Evolutionary conservation across 2,329 filamentous ascomycete genomes (phyloP), one percentile per base, ranked within the genome.

Genomic region (Penicillium crustosum): DNA sequence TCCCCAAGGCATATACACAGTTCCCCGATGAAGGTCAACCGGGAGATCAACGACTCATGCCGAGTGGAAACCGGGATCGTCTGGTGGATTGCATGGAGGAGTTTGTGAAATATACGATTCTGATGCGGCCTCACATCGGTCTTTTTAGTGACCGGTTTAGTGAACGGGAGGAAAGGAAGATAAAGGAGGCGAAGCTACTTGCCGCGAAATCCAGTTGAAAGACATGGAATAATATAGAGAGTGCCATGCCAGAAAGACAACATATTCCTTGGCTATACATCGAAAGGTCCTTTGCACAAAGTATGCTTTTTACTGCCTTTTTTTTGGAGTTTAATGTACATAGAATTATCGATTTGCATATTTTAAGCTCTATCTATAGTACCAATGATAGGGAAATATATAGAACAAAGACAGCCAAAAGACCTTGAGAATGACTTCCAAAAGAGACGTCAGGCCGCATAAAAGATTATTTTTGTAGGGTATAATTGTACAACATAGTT

Each of bases 1-100:
- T 89, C 2, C 86, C 86, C 0, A 82, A 77, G 68, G 87, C 86
- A 0, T 89, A 85, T 60, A 88, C 79, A 5, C 83, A 86, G 45
- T 88, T 88, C 49, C 83, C 82, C 3, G 74, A 78, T n/a, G 79
- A 80, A 29, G 77, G 69, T 51, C 72, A 73, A 10, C 72, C 75
- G 4, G 79, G 70, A 4, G 78, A 81, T 25, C 81, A 79, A 47
- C 73, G 83, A 35, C 73, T 88, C 27, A 77, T 83, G 67, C 76
- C 82, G 0, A 83, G 84, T 66, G 75, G 77, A 0, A 87, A 87
- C 60, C 73, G 85, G 12, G 83, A 87, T 55, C 75, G 85, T 2
- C 64, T 88, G 15, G 84, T 88, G 1, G 85, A 88, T 73, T 87
- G 84, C 61, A 87, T 88, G 82, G 86, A 89, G 73, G 87, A 89